Evolutionary conservation across 1,139 yeast genomes (phyloP), one percentile per base, ranked within the genome.

Genomic region (Taphrina flavorubra): DNA sequence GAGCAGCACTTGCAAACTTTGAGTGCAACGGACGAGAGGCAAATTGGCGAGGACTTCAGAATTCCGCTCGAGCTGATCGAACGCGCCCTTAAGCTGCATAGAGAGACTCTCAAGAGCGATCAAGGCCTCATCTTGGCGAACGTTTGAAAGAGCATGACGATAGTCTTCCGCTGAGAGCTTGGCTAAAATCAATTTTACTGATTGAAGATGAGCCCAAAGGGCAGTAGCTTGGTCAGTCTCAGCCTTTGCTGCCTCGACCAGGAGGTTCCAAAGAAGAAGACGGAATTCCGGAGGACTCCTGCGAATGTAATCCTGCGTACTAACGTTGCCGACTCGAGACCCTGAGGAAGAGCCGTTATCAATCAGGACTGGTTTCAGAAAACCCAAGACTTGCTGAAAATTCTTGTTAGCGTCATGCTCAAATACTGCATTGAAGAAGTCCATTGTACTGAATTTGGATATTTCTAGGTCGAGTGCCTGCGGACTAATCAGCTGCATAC

Each of bases 241-340:
- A 14, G 36, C 40, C 14, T 44, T 44, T 74, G 90, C 91, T 68
- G 85, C 85, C 72, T 84, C 85, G 55, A 90, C 82, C 18, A 94
- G 79, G 34, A 90, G 82, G 59, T 85, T 85, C 97, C 98, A 92
- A 2, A 94, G 79, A 69, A 86, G 86, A 49, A 91, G 79, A 69
- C 84, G 85, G 77, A 92, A 83, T 49, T 86, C 88, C 25, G 88
- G 80, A 0, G 94, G 85, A 0, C 96, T 86, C 14, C 80, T 80
- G 1, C 80, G 79, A 25, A 94, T 80, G 74, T 91, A 91, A 18
- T 79, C 58, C 14, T 69, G 61, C 14, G 72, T 63, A 4, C 62
- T 64, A 47, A 25, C 70, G 70, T 65, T 64, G 65, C 47, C 11
- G 42, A 14, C 14, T n/a, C 47, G 13, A 13, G 18, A 44, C 47